phyloP scores from a whole-genome alignment of 495 filamentous ascomycete genomes.

The Xanthoparmelia taractica region DNA sequence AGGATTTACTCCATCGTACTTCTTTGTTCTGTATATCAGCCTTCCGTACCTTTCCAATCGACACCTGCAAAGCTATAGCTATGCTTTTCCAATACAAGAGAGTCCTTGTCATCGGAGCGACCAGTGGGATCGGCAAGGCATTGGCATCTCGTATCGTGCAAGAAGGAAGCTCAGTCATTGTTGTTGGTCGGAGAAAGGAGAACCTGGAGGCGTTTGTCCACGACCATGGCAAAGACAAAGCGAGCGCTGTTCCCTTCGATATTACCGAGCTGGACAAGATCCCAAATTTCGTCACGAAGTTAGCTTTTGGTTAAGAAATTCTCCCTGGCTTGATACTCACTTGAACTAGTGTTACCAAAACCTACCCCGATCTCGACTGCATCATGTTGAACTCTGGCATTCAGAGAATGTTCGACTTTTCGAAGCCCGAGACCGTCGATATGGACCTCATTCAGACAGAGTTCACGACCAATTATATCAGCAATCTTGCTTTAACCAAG shows the following conservation, averaged over 20 bases:
- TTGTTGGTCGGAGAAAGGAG: conserved; percentile 58
- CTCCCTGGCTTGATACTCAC: neutral
- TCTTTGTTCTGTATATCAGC: too few relatives aligned
- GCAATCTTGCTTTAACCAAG: conserved; percentile 52
- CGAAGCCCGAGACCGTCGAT: conserved; percentile 49
- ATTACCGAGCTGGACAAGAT: conserved; percentile 55
- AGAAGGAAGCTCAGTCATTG: conserved; percentile 52
- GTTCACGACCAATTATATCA: conserved; percentile 60
- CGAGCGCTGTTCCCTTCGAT: conserved; percentile 50
- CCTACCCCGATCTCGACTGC: conserved; percentile 45
- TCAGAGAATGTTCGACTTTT: conserved; percentile 50
- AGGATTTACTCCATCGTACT: neutral
- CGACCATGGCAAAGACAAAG: conserved; percentile 51
- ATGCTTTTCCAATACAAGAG: conserved; percentile 61
- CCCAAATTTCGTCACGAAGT: conserved; percentile 47
- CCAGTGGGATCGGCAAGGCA: conserved; percentile 61
- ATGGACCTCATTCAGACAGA: conserved; percentile 47
- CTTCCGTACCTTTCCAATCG: neutral
- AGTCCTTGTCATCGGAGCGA: conserved; percentile 64
- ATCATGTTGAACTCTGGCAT: conserved; percentile 40
- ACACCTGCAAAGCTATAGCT: neutral
- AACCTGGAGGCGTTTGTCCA: conserved; percentile 54
- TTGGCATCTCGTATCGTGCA: conserved; percentile 56
- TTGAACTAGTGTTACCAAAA: conserved; percentile 41
- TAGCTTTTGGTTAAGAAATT: neutral